Percentiles rank a stretch among this genome's conserved stretches.
Conservation (phyloP, 257 asterid genomes). For the Capsicum pubescens region DNA sequence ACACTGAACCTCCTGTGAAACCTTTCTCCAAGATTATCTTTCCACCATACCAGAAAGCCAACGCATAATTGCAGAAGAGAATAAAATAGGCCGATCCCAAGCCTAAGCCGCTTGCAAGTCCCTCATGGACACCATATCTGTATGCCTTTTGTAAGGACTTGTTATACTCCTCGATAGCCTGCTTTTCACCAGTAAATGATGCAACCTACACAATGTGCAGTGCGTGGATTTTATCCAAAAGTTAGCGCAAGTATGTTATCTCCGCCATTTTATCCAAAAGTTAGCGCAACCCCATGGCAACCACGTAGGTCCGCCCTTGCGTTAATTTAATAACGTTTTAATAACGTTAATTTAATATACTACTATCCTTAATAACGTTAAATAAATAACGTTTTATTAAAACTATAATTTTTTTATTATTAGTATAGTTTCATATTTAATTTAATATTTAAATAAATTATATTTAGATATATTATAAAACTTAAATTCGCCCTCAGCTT, state of each 20-base stretch:
- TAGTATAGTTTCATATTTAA: no score
- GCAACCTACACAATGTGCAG: slow-evolving; percentile 51
- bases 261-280: not conserved
- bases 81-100: slow-evolving; percentile 60
- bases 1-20: slow-evolving; percentile 61
- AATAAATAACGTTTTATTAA: no score
- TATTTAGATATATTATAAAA: no score
- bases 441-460: no score
- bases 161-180: slow-evolving; percentile 56
- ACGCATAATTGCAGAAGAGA: slow-evolving; percentile 69
- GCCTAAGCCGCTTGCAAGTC: slow-evolving; percentile 72
- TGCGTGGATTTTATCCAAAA: not conserved
- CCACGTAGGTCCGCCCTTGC: no score
- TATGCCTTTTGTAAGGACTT: slow-evolving; percentile 65
- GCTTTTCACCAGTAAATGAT: slow-evolving; percentile 77
- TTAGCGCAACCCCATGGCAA: no score
- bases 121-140: slow-evolving; percentile 64
- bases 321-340: no score
- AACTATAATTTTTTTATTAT: no score
- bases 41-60: slow-evolving; percentile 81
- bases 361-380: no score
- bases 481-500: no score
- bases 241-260: not conserved
- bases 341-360: no score
- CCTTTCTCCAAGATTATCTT: slow-evolving; percentile 60